Base-by-base conservation (phyloP, 2,329 filamentous ascomycete species). In the Hysterium pulicare region DNA sequence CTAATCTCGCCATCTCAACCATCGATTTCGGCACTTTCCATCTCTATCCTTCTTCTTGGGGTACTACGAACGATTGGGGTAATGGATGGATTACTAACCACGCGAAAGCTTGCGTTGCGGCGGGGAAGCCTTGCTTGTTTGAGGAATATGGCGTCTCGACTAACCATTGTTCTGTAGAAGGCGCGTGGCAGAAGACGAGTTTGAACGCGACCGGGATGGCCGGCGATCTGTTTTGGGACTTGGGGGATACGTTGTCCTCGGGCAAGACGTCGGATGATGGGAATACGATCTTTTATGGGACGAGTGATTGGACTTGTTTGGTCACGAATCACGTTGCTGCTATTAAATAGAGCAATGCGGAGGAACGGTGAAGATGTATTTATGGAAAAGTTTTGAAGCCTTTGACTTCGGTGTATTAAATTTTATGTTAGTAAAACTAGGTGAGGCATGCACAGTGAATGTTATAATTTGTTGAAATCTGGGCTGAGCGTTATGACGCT, bases 11-110 rank as follows among this genome's bases (percentile, higher is more conserved):
- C 26, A 75, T 81, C 37, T 57, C 69, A 6, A 76, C 74, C 15
- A 69, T 81, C 9, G 77, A 80, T 53, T 81, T 79, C 54, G 78
- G 71, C 10, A 76, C 73, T 2, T 73, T 78, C 52, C 76, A 79
- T 49, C 56, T 77, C 10, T 79, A 78, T 48, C 73, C 74, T 0
- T 57, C 60, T 17, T 62, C 61, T 43, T 78, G 74, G 59, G 48
- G 54, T 20, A 48, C 53, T 3, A 41, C 33, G 21, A 58, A 59
- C 42, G 41, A 51, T 9, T 62, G 69, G 64, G 76, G 73, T 10
- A 69, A 67, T 35, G 58, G 59, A 6, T 78, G 74, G 74, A 69
- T 76, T 41, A 54, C 57, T 9, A 59, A 70, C 7, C 75, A 79
- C 48, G 72, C 63, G 24, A 57, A 53, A 15, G 55, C 64, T 28